These are phyloP conservation scores for Hypoxylon trugodes DNA, from an alignment of 495 filamentous ascomycete species.

Conservation along the genomic window DNA sequence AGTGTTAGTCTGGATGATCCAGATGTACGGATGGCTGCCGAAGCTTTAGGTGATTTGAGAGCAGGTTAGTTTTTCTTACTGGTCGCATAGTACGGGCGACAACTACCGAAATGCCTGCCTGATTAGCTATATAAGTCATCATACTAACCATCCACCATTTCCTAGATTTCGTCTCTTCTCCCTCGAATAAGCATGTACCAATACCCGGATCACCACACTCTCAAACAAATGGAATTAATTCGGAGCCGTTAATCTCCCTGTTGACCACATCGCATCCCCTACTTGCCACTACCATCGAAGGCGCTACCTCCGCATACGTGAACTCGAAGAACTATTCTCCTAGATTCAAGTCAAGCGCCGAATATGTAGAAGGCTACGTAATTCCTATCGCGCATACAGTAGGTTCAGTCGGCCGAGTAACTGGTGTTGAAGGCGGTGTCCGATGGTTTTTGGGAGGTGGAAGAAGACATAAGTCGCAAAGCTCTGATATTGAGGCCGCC, in stretches of 20 bases:
- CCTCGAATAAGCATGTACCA: constrained; percentile 53
- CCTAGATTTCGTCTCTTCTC: constrained; percentile 65
- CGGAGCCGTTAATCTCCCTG: constrained; percentile 81
- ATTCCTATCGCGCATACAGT: constrained; percentile 84
- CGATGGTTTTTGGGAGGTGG: constrained; percentile 74
- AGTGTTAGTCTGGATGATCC: constrained; percentile 84
- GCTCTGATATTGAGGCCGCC: constrained; percentile 51
- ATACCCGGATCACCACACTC: constrained; percentile 43
- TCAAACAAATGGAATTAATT: constrained; percentile 44
- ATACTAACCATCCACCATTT: constrained; percentile 41
- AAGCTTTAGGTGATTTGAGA: constrained; percentile 84
- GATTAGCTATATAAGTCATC: constrained; percentile 47
- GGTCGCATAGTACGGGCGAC: constrained; percentile 27
- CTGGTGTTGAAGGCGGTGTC: constrained; percentile 82
- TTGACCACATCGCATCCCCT: constrained; percentile 82
- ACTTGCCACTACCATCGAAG: constrained; percentile 80
- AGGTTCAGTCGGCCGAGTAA: constrained; percentile 78
- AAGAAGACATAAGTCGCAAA: constrained; percentile 50
- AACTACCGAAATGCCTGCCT: constrained; percentile 40
- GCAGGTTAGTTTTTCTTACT: constrained; percentile 69
- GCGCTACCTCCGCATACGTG: constrained; percentile 81
- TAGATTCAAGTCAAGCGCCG: constrained; percentile 80
- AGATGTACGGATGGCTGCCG: constrained; percentile 80
- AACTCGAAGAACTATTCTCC: constrained; percentile 87
- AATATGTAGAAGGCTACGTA: constrained; percentile 85